A percentile compares a stretch with the other conserved stretches of the same genome.
Conservation (phyloP, 257 asterid species). For the Euphrasia confusa region DNA sequence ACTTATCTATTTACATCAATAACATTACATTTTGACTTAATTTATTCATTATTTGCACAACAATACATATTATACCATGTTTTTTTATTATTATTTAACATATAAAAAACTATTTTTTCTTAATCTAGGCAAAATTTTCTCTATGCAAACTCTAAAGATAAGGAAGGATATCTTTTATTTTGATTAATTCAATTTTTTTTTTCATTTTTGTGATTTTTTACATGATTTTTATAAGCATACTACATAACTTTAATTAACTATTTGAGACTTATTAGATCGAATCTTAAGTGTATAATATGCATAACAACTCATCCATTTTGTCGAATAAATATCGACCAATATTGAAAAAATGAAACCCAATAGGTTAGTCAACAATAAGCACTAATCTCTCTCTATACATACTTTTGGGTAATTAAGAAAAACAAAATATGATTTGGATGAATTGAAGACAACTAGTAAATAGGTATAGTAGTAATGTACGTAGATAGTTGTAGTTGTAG, state of each 20-base stretch:
- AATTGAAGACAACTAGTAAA: background rate
- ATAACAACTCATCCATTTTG: background rate
- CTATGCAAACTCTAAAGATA: too few species aligned
- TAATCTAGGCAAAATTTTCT: too few species aligned
- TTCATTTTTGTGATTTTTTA: too few species aligned
- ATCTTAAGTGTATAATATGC: background rate
- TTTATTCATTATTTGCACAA: too few species aligned
- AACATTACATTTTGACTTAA: too few species aligned
- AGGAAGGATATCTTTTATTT: too few species aligned
- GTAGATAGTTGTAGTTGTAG: background rate
- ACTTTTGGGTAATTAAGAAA: background rate
- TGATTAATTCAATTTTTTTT: too few species aligned
- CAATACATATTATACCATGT: too few species aligned
- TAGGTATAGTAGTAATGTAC: background rate
- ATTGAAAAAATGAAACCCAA: background rate
- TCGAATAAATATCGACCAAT: background rate
- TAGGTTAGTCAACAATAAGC: constrained; percentile 5
- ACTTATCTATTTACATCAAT: too few species aligned
- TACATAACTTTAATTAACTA: background rate
- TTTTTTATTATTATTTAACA: too few species aligned
- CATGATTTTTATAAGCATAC: too few species aligned
- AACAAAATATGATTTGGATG: background rate
- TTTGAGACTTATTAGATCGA: background rate
- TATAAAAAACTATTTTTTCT: too few species aligned
- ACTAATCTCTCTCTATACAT: background rate